Evolutionary conservation across 768 basidiomycete species (phyloP), one percentile per base, ranked within the genome.

Genomic region (Tulasnella calospora): DNA sequence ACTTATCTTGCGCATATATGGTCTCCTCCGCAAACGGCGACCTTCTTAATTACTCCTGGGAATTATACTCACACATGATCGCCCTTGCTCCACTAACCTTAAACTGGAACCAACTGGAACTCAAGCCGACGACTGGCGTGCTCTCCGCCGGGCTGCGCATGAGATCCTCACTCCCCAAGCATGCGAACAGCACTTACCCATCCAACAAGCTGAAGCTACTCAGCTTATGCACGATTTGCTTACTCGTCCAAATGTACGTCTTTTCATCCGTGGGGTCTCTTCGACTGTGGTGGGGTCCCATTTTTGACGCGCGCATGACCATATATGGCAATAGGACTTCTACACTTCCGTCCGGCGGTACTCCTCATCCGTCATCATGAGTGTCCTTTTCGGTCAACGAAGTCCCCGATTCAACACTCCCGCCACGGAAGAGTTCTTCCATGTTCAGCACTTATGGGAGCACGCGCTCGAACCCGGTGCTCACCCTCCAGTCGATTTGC

Each of bases 401-500:
- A 79, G 82, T 4, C 85, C 85, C 0, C 80, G 82, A 21, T 80
- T 81, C 76, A 73, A 81, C 19, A 82, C 82, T 9, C 80, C 82
- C 9, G 82, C 82, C 17, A 81, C 82, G 7, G 74, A 79, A 17
- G 82, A 81, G 19, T 84, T 84, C 77, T 82, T 82, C 79, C 78
- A 83, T 30, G 83, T 79, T 40, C 80, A 83, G 72, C 82, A 82
- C 36, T 74, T 82, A 44, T 84, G 82, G 80, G 78, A 81, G 12
- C 75, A 81, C 10, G 81, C 82, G 13, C 77, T 84, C 27, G 84
- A 83, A 38, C 82, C 84, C 23, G 84, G 85, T n/a, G 83, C 84
- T n/a, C 81, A 84, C 69, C 84, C 85, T 6, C 85, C 85, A 8
- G 79, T 86, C 9, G 85, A 86, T 73, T 51, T 84, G n/a, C 77